Evolutionary conservation across 805 yeast genomes (phyloP), one percentile per base, ranked within the genome.

Genomic region (Lipomyces oligophaga): DNA sequence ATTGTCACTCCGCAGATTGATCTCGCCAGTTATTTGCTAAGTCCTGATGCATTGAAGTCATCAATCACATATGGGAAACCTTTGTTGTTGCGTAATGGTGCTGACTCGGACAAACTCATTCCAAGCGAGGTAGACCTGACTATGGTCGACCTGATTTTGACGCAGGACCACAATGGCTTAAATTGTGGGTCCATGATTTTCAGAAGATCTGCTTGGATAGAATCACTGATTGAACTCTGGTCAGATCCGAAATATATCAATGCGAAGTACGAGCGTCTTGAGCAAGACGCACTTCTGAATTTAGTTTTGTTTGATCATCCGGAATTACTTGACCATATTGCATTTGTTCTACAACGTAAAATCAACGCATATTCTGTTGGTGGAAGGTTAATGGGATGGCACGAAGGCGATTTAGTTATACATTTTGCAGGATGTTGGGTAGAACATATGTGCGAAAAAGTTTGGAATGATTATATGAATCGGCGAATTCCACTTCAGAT

Each of bases 91-190:
- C 28, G 38, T 3, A n/a, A 28, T 15, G 50, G 57, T 7, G 32
- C 40, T 22, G 35, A 32, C 21, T 20, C 47, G 8, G 47, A 38
- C 10, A 13, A 37, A 5, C 15, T 4, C 10, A 45, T 43, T 15
- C 34, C 47, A 11, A 20, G 21, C 4, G 39, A 18, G 13, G 18
- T 42, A 26, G 41, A 55, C 32, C n/a, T 38, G 16, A 19, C 19
- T 6, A 30, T 32, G 20, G 67, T 83, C 18, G 85, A 85, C 58
- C 64, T 85, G 68, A 63, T 85, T 11, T 72, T 85, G 28, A 81
- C 93, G 0, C 93, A 85, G 64, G 95, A 85, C 64, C 83, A 90
- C 65, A 89, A 90, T 50, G 94, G 94, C 1, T 83, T 85, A 67
- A 85, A 85, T 61, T 66, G 85, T 45, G 94, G 94, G 6, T 83